Base-by-base conservation (phyloP, 2,329 filamentous ascomycete species). In the Fusarium sp. region DNA sequence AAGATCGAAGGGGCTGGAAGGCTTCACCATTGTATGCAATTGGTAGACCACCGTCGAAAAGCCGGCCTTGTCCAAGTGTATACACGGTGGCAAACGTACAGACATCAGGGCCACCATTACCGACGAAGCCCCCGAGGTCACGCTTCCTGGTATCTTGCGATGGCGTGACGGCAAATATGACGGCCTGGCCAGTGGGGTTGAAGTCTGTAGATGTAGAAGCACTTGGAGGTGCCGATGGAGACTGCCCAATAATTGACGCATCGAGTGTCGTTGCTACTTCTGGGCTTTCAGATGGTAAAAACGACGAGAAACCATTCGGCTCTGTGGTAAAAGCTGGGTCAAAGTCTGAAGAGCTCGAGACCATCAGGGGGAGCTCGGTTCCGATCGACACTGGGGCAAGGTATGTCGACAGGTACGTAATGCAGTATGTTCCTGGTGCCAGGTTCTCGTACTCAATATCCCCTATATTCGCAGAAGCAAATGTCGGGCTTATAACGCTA, bases 331-430 rank as follows among this genome's bases (percentile, higher is more conserved):
- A 51, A 20, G 41, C 7, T 11, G 30, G 7, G 7, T 10, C 9
- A 30, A 14, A 9, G 19, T 25, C 17, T 14, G 37, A 33, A 6
- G 47, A 14, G 22, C 52, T 22, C 3, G 25, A 22, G 9, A 3
- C 13, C 4, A 22, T 20, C 6, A 7, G 46, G 2, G 47, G 47
- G 3, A 27, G 37, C 3, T 2, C 37, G 1, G 19, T 45, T 0
- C 8, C 11, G 1, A 44, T 15, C 7, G 57, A 59, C 1, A 60
- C 14, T 1, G 54, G 54, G 3, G 4, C 39, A 0, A 60, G 37
- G 25, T 59, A 60, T 1, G 57, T 60, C 2, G 54, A 60, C 0
- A 51, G 8, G 3, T 60, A 59, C 10, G 57, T 51, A 2, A 60
- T 13, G 6, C 57, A 60, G 14, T 30, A 51, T 2, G 45, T 75